These are phyloP conservation scores for Curvularia spicifera DNA, from an alignment of 2,329 filamentous ascomycete genomes.

Conservation along the genomic window DNA sequence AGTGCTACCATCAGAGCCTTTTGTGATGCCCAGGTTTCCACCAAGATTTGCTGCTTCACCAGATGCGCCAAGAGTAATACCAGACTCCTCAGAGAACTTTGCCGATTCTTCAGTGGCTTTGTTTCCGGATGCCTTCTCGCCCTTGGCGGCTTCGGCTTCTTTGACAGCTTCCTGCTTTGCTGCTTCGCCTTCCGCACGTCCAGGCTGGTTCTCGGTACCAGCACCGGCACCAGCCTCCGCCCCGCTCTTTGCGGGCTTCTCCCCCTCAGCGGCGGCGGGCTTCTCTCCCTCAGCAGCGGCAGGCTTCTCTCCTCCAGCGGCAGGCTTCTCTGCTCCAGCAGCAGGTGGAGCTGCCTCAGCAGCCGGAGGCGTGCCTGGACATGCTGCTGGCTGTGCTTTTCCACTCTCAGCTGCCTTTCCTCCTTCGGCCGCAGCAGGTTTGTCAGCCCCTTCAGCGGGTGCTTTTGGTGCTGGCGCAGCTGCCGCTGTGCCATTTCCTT, in stretches of 20 bases:
- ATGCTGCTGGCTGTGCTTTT: slow-evolving; percentile 4
- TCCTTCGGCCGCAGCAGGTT: slow-evolving; percentile 13
- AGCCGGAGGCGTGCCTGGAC: too few species aligned
- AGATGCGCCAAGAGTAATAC: slow-evolving; percentile 32
- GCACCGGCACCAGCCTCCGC: slow-evolving; percentile 15
- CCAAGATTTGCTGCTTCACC: slow-evolving; percentile 41
- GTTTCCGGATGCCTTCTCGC: slow-evolving; percentile 30
- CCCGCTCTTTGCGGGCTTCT: background rate
- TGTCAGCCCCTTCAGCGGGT: background rate
- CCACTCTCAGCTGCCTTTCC: slow-evolving; percentile 4
- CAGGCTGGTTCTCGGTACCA: slow-evolving; percentile 31
- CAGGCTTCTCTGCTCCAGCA: slow-evolving; percentile 5
- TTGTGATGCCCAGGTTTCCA: slow-evolving; percentile 43
- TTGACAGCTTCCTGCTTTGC: slow-evolving; percentile 23
- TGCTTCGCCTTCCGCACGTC: slow-evolving; percentile 21
- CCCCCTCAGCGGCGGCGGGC: slow-evolving; percentile 6
- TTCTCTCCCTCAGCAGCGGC: slow-evolving; percentile 6
- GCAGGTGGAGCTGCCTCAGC: background rate
- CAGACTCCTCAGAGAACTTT: slow-evolving; percentile 37
- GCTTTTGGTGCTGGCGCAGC: background rate
- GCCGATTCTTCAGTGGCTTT: slow-evolving; percentile 42
- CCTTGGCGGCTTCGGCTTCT: slow-evolving; percentile 10
- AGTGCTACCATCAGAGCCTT: slow-evolving; percentile 42
- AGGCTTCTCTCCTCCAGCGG: slow-evolving; percentile 12
- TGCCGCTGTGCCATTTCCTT: background rate